Evolutionary conservation across 768 basidiomycete genomes (phyloP), one percentile per base, ranked within the genome.

Genomic region (Pseudohyphozyma bogoriensis): DNA sequence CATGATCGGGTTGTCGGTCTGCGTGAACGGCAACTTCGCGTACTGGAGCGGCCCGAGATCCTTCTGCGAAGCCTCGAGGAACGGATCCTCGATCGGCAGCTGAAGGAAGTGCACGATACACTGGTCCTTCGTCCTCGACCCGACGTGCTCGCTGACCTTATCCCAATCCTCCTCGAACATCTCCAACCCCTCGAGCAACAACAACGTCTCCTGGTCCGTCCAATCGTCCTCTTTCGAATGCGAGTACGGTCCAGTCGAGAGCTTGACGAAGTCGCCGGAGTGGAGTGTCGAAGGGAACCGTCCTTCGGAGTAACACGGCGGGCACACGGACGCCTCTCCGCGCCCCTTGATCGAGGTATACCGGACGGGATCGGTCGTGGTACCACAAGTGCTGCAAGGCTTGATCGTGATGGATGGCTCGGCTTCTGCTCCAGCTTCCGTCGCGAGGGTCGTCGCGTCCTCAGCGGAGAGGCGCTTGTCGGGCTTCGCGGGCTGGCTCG

Each of bases 81-180:
- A 99, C 20, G 85, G 83, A 69, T 97, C 95, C 73, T 99, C 95
- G 69, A 99, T 99, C 1, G 95, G 95, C 35, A 97, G 76, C 72
- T 89, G 86, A 47, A 99, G 78, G 81, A 99, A 99, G 72, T 90
- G 87, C 68, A 85, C 83, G 68, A 99, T 86, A 72, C 95, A 97
- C 73, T 95, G 89, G 69, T 97, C 92, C 28, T 89, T 85, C 4
- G 85, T 84, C 46, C 93, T 79, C 29, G 90, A 87, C 16, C 86
- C 87, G 50, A 99, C 91, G 72, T 97, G 92, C 67, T 90, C 87
- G 66, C 92, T 86, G 64, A 97, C 84, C 51, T 82, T 80, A 26
- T 83, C 83, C 93, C 93, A 99, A 70, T 96, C 93, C 70, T 97
- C 93, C 66, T 95, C 90, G 73, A 84, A 89, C 89, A 99, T 95